These are phyloP conservation scores for Leptomonas pyrrhocoris DNA, from an alignment of 208 protist species.

Conservation along the genomic window DNA sequence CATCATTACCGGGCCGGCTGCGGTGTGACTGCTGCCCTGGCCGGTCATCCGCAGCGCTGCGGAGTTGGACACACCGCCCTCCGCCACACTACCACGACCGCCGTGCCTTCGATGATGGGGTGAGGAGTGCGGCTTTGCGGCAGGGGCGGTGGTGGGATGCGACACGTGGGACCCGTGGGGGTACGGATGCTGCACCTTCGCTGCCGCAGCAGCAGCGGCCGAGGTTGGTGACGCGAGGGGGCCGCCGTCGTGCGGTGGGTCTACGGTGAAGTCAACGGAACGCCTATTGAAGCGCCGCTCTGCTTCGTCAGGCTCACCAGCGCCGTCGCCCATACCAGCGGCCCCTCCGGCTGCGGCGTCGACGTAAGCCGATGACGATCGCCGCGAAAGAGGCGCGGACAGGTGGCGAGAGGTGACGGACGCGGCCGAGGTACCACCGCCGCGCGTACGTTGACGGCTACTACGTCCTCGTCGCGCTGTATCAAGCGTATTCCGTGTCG, in stretches of 20 bases:
- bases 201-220: not conserved
- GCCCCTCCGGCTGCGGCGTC: slow-evolving; percentile 5
- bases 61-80: not conserved
- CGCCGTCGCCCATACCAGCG: not conserved
- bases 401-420: not conserved
- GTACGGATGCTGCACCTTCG: not conserved
- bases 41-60: not conserved
- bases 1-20: not conserved
- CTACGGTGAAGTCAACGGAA: not conserved
- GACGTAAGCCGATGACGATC: slow-evolving; percentile 5
- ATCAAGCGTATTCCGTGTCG: not conserved
- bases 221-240: not conserved
- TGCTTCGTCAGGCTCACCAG: not conserved
- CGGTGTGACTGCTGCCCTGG: slow-evolving; percentile 6
- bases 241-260: not conserved
- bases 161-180: not conserved
- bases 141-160: not conserved
- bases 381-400: slow-evolving; percentile 3
- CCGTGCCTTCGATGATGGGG: not conserved
- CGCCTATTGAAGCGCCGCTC: not conserved
- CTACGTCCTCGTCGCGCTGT: not conserved
- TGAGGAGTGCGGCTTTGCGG: not conserved
- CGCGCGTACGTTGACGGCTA: not conserved
- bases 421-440: not conserved
- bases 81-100: not conserved